These are phyloP conservation scores for Apiospora aurea DNA, from an alignment of 2,329 filamentous ascomycete genomes.

Conservation along the genomic window DNA sequence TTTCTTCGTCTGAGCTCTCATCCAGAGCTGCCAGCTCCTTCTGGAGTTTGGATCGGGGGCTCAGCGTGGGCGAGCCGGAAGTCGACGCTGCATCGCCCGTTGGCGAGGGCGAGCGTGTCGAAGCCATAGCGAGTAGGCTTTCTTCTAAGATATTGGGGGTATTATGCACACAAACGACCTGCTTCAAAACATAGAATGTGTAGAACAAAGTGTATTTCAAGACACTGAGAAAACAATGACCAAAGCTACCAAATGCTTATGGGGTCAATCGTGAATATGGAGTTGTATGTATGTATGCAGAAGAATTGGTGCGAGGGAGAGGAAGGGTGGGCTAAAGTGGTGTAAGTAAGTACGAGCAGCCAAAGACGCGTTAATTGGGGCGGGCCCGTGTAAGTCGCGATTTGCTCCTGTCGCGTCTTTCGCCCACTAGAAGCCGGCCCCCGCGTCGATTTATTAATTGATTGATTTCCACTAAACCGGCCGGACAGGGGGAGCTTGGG, in stretches of 20 bases:
- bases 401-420: conserved; percentile 23
- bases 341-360: conserved; percentile 13
- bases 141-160: neutral
- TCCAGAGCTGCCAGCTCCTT: conserved; percentile 60
- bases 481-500: neutral
- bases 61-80: conserved; percentile 52
- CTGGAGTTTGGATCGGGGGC: conserved; percentile 62
- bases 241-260: conserved; percentile 12
- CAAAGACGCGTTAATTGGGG: conserved; percentile 4
- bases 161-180: neutral
- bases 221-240: neutral
- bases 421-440: neutral
- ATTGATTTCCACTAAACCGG: neutral
- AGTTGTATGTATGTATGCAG: conserved; percentile 5
- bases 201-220: neutral
- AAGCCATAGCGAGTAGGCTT: conserved; percentile 52
- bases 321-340: conserved; percentile 5
- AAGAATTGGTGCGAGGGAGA: conserved; percentile 12
- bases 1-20: conserved; percentile 55
- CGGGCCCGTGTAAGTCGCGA: conserved; percentile 28
- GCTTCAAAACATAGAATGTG: neutral
- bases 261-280: neutral
- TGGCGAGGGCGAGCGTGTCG: conserved; percentile 54
- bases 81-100: conserved; percentile 47
- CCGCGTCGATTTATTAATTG: neutral